Base-by-base conservation (phyloP, 371 early-diverging fungal genomes). In the Choanephora cucurbitarum region DNA sequence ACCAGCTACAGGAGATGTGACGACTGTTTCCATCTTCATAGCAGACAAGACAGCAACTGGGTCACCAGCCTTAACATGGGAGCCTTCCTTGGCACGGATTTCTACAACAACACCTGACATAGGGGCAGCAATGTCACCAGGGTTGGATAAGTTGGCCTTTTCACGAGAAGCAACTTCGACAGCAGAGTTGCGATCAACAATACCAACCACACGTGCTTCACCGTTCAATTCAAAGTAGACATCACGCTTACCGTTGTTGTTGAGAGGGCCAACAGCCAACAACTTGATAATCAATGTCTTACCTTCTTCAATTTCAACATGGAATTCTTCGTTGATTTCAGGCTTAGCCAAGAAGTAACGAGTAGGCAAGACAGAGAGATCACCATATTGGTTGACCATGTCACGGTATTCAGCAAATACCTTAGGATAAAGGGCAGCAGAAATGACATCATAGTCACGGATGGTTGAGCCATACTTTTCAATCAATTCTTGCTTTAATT, bases 1-100 rank as follows among this genome's bases (percentile, higher is more conserved):
- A 59, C 97, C 97, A 33, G 87, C 80, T 18, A 87, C 81, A 7
- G 95, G 86, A 8, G 94, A 81, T 11, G 92, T 82, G 15, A 97
- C 94, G 5, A 94, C 84, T 1, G 96, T 95, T 73, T 97, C 97
- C 96, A 97, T 95, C 79, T 97, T 97, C 97, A 97, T 97, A 44
- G 96, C 96, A 47, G 88, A 88, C 53, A 97, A 75, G 11, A 97
- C 90, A 58, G 88, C 92, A 55, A 96, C 69, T 8, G 94, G 91
- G 58, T 95, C 94, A 11, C 96, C 97, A 9, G 84, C 85, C 80
- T 92, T 93, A 55, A 97, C 86, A 42, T 75, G 66, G 28, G 83
- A 77, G 43, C 96, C 96, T 57, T 70, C 81, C 63, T 91, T 87
- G 48, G 87, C 92, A 45, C 90, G 85, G 49, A 96, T 81, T 68